Evolutionary conservation across 2,329 filamentous ascomycete genomes (phyloP), one percentile per base, ranked within the genome.

Genomic region (Diaporthe sp.): DNA sequence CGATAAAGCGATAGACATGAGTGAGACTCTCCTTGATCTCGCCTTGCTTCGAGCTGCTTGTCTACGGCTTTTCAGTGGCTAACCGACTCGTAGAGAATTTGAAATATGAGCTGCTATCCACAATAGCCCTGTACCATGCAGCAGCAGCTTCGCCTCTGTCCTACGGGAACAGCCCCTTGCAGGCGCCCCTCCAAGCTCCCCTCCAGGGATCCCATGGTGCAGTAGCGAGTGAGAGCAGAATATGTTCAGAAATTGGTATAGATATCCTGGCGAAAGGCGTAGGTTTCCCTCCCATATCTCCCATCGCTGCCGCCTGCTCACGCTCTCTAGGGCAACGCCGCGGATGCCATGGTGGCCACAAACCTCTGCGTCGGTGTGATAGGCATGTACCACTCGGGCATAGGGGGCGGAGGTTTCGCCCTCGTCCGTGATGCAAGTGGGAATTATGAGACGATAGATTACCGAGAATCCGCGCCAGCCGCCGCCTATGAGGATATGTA

Each of bases 321-420:
- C 5, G 3, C 65, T 3, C 0, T 57, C 3, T 71, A 91, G 87
- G 94, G 94, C 9, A 95, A 94, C 84, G 94, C 94, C 17, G 94
- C 93, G 1, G 94, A 96, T 84, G 93, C 94, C 63, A 84, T 95
- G 77, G 92, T 96, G 28, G 93, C 92, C 42, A 94, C 94, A 0
- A 91, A 92, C 10, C 89, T 96, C 70, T 96, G 94, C 78, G 90
- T 95, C 51, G 94, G 94, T 8, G 92, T 94, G 9, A 89, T 94
- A 60, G 93, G 90, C 74, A 94, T 94, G 91, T 94, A 95, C 79
- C 94, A 96, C 82, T 91, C 90, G 55, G 96, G 96, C 22, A 93
- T 98, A 76, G 96, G 94, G 28, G 96, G 96, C 9, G 96, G 96
- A 55, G 96, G 96, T 2, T 98, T 98, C 85, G 94, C 95, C 89